Base-by-base conservation (phyloP, 768 basidiomycete species). In the Chalciporus chontae region DNA sequence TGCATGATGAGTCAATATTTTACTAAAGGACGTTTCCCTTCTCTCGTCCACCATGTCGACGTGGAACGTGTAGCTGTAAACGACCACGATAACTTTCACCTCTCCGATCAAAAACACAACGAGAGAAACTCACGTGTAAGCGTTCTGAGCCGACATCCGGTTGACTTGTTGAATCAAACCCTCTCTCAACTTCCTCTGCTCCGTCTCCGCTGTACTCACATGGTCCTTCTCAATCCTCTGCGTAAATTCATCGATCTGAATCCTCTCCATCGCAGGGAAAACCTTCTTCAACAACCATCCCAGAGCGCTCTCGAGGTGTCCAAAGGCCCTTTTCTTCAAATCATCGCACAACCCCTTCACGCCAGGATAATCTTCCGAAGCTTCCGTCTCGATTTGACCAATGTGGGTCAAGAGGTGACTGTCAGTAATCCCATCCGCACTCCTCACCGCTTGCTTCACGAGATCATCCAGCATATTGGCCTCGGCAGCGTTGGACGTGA, bases 131-230 rank as follows among this genome's bases (percentile, higher is more conserved):
- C 44, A 64, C 63, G 47, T 32, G 17, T 43, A 44, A 17, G 19
- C 0, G 3, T 11, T 38, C 1, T 27, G 42, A 9, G 47, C 13
- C 11, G 66, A 64, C 14, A 43, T 13, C 1, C 6, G 9, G 21
- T 66, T 66, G 15, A 68, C 9, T 5, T 50, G 40, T 15, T 40
- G 40, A 44, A 68, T 68, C 11, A 66, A 19, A 5, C 45, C 5
- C 10, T 43, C 15, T 27, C 64, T 63, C 15, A 63, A 6, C 17
- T 32, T 41, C 1, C 38, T 7, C 5, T 24, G 49, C 1, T 66
- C 52, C 37, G 53, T 50, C 2, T 50, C 41, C 11, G 52, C 59
- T 0, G 10, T 24, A 21, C 21, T 53, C 8, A 1, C 32, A 15
- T 40, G 9, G 7, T 56, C 51, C 13, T 15, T 32, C 15, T 37